Evolutionary conservation across 2,329 filamentous ascomycete genomes (phyloP).

Genomic region (Talaromyces sp.): DNA sequence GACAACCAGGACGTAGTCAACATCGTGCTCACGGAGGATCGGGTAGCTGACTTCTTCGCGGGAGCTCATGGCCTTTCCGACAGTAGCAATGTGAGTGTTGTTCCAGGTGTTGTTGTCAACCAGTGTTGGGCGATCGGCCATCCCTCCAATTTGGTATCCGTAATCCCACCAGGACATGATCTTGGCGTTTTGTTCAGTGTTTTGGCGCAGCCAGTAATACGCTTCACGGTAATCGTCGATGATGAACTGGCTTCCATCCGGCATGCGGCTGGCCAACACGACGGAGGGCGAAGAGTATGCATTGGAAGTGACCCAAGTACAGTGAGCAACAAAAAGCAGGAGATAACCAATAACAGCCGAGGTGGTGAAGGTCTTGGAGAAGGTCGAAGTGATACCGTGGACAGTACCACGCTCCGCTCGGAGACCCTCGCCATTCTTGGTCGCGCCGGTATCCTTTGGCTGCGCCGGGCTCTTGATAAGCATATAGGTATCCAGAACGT

Average conservation of each 20-base stretch:
- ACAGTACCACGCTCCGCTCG: slow-evolving; percentile 67
- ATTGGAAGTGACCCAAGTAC: slow-evolving; percentile 98
- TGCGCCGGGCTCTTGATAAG: slow-evolving; percentile 46
- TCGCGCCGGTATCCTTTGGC: slow-evolving; percentile 50
- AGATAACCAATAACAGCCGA: slow-evolving; percentile 72
- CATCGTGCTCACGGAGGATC: slow-evolving; percentile 97
- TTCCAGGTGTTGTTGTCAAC: slow-evolving; percentile 99
- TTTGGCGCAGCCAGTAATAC: slow-evolving; percentile 98
- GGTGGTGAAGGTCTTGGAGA: slow-evolving; percentile 76
- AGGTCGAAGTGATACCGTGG: slow-evolving; percentile 74
- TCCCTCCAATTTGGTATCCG: slow-evolving; percentile 98
- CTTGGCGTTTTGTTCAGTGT: slow-evolving; percentile 91
- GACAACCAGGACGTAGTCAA: slow-evolving; percentile 96
- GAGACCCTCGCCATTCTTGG: slow-evolving; percentile 45
- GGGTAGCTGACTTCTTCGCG: slow-evolving; percentile 96
- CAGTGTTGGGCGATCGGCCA: slow-evolving; percentile 94
- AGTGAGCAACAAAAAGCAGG: slow-evolving; percentile 90
- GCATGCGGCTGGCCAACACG: slow-evolving; percentile 83
- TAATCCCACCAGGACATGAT: slow-evolving; percentile 99
- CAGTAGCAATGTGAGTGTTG: slow-evolving; percentile 98
- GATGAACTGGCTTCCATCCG: slow-evolving; percentile 94
- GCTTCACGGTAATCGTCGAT: slow-evolving; percentile 99
- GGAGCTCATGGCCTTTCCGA: slow-evolving; percentile 98
- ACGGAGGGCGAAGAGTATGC: slow-evolving; percentile 98
- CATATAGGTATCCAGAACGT: slow-evolving; percentile 83